Percentiles rank a stretch among this genome's conserved stretches.
phyloP scores from a whole-genome alignment of 352 stramenopile species.

The Pythium sp. region DNA sequence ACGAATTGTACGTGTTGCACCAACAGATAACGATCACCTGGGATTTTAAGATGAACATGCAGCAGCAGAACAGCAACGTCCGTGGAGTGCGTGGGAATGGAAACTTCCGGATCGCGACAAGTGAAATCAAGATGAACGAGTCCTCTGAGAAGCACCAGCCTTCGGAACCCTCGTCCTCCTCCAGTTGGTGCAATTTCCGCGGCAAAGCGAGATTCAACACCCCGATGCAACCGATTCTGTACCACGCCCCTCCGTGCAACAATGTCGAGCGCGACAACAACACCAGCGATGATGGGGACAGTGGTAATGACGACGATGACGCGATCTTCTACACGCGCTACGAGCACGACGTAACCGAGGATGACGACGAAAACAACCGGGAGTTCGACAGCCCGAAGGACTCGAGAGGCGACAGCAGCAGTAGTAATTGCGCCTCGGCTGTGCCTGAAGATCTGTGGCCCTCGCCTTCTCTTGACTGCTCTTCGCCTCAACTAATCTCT shows the following conservation, averaged over 20 bases:
- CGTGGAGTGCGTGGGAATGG: constrained; percentile 1
- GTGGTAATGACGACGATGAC: neutral
- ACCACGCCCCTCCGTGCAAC: neutral
- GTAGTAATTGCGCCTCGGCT: neutral
- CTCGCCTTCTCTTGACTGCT: neutral
- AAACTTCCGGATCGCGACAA: constrained; percentile 2
- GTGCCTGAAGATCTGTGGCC: neutral
- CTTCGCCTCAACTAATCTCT: neutral
- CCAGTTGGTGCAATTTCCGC: neutral
- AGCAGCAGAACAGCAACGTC: constrained; percentile 2
- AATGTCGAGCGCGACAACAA: neutral
- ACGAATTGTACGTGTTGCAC: neutral
- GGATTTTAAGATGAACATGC: neutral
- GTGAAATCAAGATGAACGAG: neutral
- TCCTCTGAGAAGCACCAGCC: neutral
- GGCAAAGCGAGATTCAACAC: neutral
- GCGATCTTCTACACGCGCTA: constrained; percentile 10
- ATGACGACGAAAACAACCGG: constrained; percentile 11
- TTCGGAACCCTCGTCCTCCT: neutral
- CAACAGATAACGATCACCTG: neutral
- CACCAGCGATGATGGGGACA: neutral
- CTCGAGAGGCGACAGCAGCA: neutral
- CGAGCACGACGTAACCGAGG: neutral
- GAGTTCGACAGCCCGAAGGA: constrained; percentile 2
- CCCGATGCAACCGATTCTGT: constrained; percentile 5